Base-by-base conservation (phyloP, 2,329 filamentous ascomycete genomes). In the Exophiala sideris region DNA sequence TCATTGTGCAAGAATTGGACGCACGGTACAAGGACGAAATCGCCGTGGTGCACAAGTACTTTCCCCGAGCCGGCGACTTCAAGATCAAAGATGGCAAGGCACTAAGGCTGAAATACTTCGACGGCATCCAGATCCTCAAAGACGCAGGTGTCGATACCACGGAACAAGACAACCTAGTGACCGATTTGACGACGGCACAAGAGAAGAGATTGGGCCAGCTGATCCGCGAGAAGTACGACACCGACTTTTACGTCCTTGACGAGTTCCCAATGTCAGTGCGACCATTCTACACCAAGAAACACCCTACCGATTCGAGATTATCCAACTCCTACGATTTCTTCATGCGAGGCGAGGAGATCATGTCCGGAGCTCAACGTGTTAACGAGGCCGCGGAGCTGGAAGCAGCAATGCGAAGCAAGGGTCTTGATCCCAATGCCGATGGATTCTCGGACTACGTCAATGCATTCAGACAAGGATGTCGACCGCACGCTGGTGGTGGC, bases 201-300 rank as follows among this genome's bases (percentile, higher is more conserved):
- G 76, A 78, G 66, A 78, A 71, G 76, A 88, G 87, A n/a, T 85
- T 97, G 7, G 94, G 94, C 54, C 85, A 84, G 21, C 79, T 97
- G 45, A 84, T 97, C 62, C 86, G 89, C 53, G 81, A 89, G 65
- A 96, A 96, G 75, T 96, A 87, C 80, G 83, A 87, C 69, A 94
- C 91, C 56, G 94, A 99, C 76, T 97, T 97, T 76, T 97, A 96
- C 76, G 86, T 95, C 18, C 82, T 99, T 59, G 92, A 97, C 78
- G 94, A 97, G 74, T 99, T 96, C 79, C 94, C 94, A 41, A 85
- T 94, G 71, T 78, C 79, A 35, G 89, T 94, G 16, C 84, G 94
- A 29, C 92, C 92, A 4, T 96, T 96, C 74, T 97, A 96, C 74
- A 91, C 92, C 58, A 89, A 92, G 76, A 84, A 88, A 50, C 88